phyloP scores from a whole-genome alignment of 139 green algal genomes.

The Volvox reticuliferus region DNA sequence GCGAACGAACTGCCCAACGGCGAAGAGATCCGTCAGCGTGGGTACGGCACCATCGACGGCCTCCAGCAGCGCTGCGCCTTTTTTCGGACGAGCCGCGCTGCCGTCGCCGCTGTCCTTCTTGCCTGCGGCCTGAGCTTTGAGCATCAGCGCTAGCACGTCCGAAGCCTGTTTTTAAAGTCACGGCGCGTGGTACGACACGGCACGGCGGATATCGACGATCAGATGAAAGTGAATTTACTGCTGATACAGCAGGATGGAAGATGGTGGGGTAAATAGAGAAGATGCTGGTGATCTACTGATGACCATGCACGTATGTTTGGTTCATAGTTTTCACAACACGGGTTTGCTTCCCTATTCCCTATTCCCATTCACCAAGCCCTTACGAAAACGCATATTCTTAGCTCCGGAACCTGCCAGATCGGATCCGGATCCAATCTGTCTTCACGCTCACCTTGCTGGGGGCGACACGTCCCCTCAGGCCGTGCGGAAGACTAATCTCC shows the following conservation, averaged over 20 bases:
- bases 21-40: slow-evolving; percentile 64
- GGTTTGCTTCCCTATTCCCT: too few relatives aligned
- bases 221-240: too few relatives aligned
- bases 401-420: too few relatives aligned
- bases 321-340: too few relatives aligned
- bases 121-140: slow-evolving; percentile 24
- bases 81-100: slow-evolving; percentile 2
- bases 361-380: too few relatives aligned
- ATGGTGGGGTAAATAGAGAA: too few relatives aligned
- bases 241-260: too few relatives aligned
- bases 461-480: slow-evolving; percentile 81
- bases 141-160: slow-evolving; percentile 68
- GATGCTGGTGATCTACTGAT: too few relatives aligned
- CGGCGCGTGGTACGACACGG: too few relatives aligned
- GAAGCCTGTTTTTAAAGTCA: slow-evolving; percentile 66
- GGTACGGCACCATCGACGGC: neutral
- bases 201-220: too few relatives aligned
- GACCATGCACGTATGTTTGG: too few relatives aligned
- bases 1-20: slow-evolving; percentile 85
- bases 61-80: slow-evolving; percentile 43
- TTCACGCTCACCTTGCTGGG: slow-evolving; percentile 48
- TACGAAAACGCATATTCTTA: too few relatives aligned
- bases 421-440: neutral
- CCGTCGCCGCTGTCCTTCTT: neutral
- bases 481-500: slow-evolving; percentile 85